These are phyloP conservation scores for Trichoderma aggressivum DNA, from an alignment of 2,329 filamentous ascomycete genomes.

Conservation along the genomic window DNA sequence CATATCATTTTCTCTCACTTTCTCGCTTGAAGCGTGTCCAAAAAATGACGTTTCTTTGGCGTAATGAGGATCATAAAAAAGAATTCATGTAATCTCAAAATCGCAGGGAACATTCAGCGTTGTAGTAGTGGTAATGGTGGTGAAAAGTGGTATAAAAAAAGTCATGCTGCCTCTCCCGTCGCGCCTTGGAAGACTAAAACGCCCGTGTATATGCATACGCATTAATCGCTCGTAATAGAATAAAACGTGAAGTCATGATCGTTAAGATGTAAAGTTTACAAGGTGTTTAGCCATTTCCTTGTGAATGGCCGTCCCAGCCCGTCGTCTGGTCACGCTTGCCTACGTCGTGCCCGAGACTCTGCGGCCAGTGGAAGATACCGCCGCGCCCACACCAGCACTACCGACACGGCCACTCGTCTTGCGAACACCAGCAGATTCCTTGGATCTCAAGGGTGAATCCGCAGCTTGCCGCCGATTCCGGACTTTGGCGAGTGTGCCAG, in stretches of 20 bases:
- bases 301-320: slow-evolving; percentile 2
- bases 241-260: slow-evolving; percentile 40
- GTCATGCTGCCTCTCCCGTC: slow-evolving; percentile 12
- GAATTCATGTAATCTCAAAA: background rate
- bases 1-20: background rate
- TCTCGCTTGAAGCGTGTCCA: background rate
- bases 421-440: slow-evolving; percentile 53
- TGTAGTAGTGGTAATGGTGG: background rate
- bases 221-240: slow-evolving; percentile 40
- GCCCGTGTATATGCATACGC: slow-evolving; percentile 45
- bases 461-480: slow-evolving; percentile 53
- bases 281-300: slow-evolving; percentile 14
- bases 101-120: slow-evolving; percentile 12
- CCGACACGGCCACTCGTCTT: slow-evolving; percentile 66
- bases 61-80: background rate
- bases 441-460: slow-evolving; percentile 49
- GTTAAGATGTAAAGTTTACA: slow-evolving; percentile 30
- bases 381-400: slow-evolving; percentile 48
- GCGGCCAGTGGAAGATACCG: slow-evolving; percentile 45
- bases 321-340: slow-evolving; percentile 22
- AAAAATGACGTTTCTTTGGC: background rate
- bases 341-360: slow-evolving; percentile 49
- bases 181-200: slow-evolving; percentile 29
- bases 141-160: slow-evolving; percentile 9
- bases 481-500: slow-evolving; percentile 60